Conservation (phyloP, 1,284 basidiomycete genomes). For the Bjerkandera adusta region DNA sequence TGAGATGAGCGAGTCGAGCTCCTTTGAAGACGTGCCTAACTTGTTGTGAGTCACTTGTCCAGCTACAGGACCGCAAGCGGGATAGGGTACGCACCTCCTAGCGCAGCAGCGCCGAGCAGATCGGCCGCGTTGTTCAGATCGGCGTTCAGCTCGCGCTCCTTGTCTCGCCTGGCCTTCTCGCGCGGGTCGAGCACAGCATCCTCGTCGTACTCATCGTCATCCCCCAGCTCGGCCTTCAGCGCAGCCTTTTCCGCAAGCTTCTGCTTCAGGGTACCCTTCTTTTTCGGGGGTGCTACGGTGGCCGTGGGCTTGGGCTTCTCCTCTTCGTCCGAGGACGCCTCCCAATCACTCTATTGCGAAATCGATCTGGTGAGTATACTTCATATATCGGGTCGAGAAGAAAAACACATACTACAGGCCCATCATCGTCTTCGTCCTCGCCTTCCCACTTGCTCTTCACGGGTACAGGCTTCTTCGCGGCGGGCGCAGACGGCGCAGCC, state of each 20-base stretch:
- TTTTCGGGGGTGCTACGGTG: constrained; percentile 70
- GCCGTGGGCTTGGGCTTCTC: constrained; percentile 47
- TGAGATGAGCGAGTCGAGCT: constrained; percentile 68
- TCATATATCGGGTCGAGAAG: neutral
- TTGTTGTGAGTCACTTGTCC: neutral
- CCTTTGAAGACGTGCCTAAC: constrained; percentile 61
- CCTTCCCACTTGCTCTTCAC: constrained; percentile 77
- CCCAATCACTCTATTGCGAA: constrained; percentile 83
- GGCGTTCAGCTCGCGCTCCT: constrained; percentile 77
- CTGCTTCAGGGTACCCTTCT: constrained; percentile 87
- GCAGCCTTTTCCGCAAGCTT: constrained; percentile 83
- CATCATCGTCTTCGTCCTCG: constrained; percentile 81
- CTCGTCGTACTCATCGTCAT: constrained; percentile 60
- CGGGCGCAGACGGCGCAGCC: constrained; percentile 40
- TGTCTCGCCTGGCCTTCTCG: constrained; percentile 73
- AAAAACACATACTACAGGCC: constrained; percentile 47
- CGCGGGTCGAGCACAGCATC: constrained; percentile 80
- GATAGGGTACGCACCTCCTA: constrained; percentile 52
- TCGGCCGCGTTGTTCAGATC: constrained; percentile 84
- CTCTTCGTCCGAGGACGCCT: constrained; percentile 81
- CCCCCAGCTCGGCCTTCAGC: constrained; percentile 36
- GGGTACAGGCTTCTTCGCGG: constrained; percentile 38
- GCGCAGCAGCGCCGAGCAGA: constrained; percentile 69
- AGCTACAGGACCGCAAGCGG: neutral
- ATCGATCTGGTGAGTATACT: constrained; percentile 14